Conservation (phyloP, 2,329 filamentous ascomycete species). For the Gliomastix tumulicola region DNA sequence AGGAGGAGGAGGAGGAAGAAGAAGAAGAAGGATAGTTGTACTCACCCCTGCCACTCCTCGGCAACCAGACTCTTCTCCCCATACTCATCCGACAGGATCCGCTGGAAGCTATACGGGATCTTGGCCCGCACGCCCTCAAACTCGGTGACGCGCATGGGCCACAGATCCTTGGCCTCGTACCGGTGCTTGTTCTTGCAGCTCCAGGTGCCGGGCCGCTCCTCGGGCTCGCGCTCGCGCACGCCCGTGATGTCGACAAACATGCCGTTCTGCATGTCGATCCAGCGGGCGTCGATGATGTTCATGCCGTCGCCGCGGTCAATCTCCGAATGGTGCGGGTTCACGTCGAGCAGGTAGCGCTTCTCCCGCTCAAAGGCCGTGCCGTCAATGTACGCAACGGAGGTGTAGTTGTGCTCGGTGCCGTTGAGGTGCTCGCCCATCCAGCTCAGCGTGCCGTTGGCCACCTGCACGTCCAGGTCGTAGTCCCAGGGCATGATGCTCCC, state of each 20-base stretch:
- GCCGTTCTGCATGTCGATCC: slow-evolving; percentile 71
- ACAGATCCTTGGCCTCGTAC: slow-evolving; percentile 66
- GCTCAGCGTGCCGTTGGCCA: slow-evolving; percentile 58
- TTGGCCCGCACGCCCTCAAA: slow-evolving; percentile 68
- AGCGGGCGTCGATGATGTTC: slow-evolving; percentile 80
- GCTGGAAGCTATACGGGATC: slow-evolving; percentile 64
- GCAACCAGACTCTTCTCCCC: slow-evolving; percentile 50
- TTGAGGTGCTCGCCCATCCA: slow-evolving; percentile 63
- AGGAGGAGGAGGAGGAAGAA: not conserved
- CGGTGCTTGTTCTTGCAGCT: slow-evolving; percentile 75
- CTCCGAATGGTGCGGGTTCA: slow-evolving; percentile 64
- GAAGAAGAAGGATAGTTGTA: slow-evolving; percentile 9
- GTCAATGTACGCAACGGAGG: slow-evolving; percentile 30
- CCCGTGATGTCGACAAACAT: slow-evolving; percentile 82
- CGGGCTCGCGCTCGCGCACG: slow-evolving; percentile 60
- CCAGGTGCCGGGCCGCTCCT: slow-evolving; percentile 56
- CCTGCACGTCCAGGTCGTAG: slow-evolving; percentile 77
- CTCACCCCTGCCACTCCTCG: slow-evolving; percentile 57
- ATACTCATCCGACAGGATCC: slow-evolving; percentile 60
- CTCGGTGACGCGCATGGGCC: slow-evolving; percentile 64
- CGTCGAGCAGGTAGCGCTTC: slow-evolving; percentile 62
- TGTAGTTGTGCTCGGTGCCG: slow-evolving; percentile 56
- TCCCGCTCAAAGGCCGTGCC: slow-evolving; percentile 29
- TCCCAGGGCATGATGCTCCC: slow-evolving; percentile 74
- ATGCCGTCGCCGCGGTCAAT: slow-evolving; percentile 56